Conservation (phyloP, 2,329 filamentous ascomycete species). For the Colletotrichum liaoningense region DNA sequence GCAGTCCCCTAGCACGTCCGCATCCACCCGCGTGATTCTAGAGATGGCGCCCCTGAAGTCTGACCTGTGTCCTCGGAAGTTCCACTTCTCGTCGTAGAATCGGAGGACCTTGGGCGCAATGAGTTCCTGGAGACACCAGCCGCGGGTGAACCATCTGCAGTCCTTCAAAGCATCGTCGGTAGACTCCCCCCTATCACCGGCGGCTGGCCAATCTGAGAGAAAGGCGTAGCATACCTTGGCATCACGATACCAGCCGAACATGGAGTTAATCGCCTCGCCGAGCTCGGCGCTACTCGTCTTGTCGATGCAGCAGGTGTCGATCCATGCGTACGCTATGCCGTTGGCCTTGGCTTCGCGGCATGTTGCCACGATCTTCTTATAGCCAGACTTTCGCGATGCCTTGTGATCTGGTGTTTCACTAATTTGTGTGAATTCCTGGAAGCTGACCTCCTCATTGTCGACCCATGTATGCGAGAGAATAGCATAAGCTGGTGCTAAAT, state of each 20-base stretch:
- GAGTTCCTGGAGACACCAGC: constrained; percentile 40
- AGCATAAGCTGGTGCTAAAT: constrained; percentile 39
- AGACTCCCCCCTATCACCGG: not conserved
- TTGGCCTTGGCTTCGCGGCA: constrained; percentile 11
- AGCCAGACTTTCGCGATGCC: constrained; percentile 1
- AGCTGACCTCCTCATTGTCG: constrained; percentile 36
- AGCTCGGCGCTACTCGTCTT: constrained; percentile 40
- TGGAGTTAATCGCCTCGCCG: constrained; percentile 37
- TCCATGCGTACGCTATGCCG: constrained; percentile 37
- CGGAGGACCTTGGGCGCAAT: constrained; percentile 31
- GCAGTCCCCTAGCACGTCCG: not conserved
- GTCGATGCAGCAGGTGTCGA: constrained; percentile 43
- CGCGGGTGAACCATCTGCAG: constrained; percentile 38
- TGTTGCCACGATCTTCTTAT: constrained; percentile 20
- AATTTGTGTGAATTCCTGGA: not conserved
- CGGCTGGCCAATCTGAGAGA: constrained; percentile 32
- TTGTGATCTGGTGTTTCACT: constrained; percentile 35
- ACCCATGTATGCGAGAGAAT: constrained; percentile 45
- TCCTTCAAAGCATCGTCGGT: not conserved
- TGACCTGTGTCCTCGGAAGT: constrained; percentile 12
- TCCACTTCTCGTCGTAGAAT: constrained; percentile 36
- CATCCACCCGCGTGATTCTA: constrained; percentile 1
- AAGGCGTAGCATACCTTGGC: constrained; percentile 38
- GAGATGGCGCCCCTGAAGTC: not conserved
- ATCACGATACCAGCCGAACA: constrained; percentile 38